Evolutionary conservation across 78 protist species (phyloP).

Genomic region (Planoprotostelium fungivorum): DNA sequence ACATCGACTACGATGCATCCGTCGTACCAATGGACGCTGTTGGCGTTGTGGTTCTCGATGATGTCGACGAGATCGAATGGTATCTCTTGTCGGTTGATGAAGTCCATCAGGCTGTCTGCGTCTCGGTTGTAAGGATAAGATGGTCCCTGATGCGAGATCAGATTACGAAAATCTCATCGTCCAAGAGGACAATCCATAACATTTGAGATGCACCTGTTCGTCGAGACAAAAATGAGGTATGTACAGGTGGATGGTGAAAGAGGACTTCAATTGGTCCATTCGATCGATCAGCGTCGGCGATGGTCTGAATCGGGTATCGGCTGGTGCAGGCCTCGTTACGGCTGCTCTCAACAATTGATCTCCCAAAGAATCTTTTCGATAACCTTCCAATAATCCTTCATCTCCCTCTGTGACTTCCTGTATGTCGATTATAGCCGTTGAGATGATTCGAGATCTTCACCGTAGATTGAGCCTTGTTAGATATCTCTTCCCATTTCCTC

Average conservation of each 20-base stretch:
- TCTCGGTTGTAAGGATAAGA: background rate
- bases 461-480: background rate
- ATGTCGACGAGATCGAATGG: background rate
- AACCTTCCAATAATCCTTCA: background rate
- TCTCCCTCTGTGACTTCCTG: background rate
- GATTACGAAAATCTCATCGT: background rate
- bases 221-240: background rate
- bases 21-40: background rate
- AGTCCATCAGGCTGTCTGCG: background rate
- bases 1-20: background rate
- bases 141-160: background rate
- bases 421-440: background rate
- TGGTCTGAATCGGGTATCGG: background rate
- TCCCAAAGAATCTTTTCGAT: too few relatives aligned
- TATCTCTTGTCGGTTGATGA: background rate
- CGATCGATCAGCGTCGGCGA: background rate
- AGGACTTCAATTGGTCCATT: background rate
- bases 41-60: background rate
- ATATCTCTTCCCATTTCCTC: background rate
- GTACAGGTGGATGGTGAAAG: background rate
- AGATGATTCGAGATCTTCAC: background rate
- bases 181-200: too few relatives aligned
- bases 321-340: background rate
- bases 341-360: too few relatives aligned
- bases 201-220: too few relatives aligned